These are phyloP conservation scores for Talaromyces rugulosus DNA, from an alignment of 2,329 filamentous ascomycete genomes.

Conservation along the genomic window DNA sequence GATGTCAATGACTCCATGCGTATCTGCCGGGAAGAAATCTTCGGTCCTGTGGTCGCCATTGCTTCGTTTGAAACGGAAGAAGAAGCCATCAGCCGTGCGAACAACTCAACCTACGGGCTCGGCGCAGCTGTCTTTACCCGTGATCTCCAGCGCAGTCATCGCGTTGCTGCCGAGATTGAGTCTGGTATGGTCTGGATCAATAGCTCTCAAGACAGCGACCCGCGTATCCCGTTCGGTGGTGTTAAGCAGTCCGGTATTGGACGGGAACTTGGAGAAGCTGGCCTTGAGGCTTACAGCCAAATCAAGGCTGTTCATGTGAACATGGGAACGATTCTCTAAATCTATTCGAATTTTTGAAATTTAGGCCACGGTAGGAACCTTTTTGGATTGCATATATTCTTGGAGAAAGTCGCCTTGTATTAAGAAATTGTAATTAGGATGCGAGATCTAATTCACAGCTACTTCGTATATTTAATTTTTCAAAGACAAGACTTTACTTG, in stretches of 20 bases:
- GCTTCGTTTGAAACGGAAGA: slow-evolving; percentile 36
- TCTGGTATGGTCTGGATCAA: slow-evolving; percentile 47
- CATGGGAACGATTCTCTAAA: slow-evolving; percentile 30
- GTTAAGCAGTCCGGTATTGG: slow-evolving; percentile 49
- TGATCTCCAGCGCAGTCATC: slow-evolving; percentile 38
- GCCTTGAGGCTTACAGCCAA: slow-evolving; percentile 37
- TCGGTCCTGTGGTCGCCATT: slow-evolving; percentile 41
- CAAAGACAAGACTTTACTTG: background rate
- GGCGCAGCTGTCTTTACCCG: slow-evolving; percentile 41
- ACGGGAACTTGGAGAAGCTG: slow-evolving; percentile 42
- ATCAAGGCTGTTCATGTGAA: slow-evolving; percentile 40
- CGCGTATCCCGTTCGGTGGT: slow-evolving; percentile 39
- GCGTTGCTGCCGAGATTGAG: slow-evolving; percentile 40
- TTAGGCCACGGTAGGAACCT: background rate
- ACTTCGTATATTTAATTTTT: background rate
- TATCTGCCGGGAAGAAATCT: slow-evolving; percentile 40
- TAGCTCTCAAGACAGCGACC: slow-evolving; percentile 40
- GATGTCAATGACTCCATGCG: slow-evolving; percentile 32
- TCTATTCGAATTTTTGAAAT: background rate
- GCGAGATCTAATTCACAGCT: background rate
- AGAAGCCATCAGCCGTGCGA: slow-evolving; percentile 35
- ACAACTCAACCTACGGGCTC: slow-evolving; percentile 40
- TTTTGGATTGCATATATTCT: background rate
- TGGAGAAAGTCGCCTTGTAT: background rate
- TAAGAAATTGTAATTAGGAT: background rate